Conservation (phyloP, 176 grass and related monocot species). For the Oryza brachyantha region DNA sequence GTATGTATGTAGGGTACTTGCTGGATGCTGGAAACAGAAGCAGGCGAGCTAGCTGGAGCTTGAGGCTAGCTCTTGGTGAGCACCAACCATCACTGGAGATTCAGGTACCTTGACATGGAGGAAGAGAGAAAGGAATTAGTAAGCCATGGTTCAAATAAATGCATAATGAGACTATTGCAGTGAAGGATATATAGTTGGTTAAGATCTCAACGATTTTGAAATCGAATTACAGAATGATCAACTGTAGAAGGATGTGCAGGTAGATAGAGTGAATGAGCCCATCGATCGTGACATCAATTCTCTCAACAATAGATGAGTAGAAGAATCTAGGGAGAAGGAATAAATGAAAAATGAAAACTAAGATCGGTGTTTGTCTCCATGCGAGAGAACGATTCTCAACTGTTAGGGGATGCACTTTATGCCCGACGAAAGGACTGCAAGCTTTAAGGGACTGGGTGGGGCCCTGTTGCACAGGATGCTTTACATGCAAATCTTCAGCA, state of each 20-base stretch:
- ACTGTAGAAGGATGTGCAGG: background rate
- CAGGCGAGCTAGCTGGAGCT: background rate
- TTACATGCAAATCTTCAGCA: background rate
- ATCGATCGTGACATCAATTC: background rate
- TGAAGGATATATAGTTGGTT: too few relatives aligned
- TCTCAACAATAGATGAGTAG: background rate
- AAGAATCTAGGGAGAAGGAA: background rate
- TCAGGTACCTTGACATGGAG: background rate
- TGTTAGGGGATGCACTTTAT: constrained; percentile 4
- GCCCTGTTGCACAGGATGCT: background rate
- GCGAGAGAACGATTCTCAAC: constrained; percentile 3
- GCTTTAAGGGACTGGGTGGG: constrained; percentile 15
- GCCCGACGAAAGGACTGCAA: constrained; percentile 22
- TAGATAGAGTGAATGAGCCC: background rate
- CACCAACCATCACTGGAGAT: constrained; percentile 19
- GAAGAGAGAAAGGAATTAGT: background rate
- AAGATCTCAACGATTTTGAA: background rate
- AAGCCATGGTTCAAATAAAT: background rate
- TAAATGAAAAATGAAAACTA: constrained; percentile 1
- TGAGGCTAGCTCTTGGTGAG: background rate
- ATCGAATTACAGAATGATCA: background rate
- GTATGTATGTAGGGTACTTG: constrained; percentile 25
- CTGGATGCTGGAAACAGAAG: background rate
- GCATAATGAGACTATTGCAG: background rate
- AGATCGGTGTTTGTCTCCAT: constrained; percentile 15